Evolutionary conservation across 1,139 yeast species (phyloP), one percentile per base, ranked within the genome.

Genomic region (Starmera stellimalicola): DNA sequence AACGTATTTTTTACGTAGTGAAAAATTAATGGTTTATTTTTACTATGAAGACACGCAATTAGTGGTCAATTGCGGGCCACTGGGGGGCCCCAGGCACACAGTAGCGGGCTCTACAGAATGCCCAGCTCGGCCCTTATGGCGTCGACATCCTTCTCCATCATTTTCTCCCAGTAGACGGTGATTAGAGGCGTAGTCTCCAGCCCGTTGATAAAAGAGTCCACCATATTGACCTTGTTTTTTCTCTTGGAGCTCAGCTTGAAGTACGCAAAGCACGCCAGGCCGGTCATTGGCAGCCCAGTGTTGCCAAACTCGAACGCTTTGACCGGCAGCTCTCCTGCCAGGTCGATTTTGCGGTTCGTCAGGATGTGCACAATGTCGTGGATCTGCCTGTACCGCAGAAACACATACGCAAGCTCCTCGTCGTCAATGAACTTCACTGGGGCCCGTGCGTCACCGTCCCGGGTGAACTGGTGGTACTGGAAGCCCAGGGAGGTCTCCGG

Each of bases 311-410:
- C 99, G 47, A 93, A 76, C 18, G 88, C 82, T 57, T 91, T 91
- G 18, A 91, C 82, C 1, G 95, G 85, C 33, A 91, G 81, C 53
- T 91, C 99, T 14, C 98, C 99, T 51, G 91, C 98, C 45, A 93
- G 75, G 27, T 83, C 79, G 29, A 88, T 83, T 0, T 97, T 97
- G 34, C 85, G 66, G 7, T 94, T 93, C 0, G 94, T 81, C 26
- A 91, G 68, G 2, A 97, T 85, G 55, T 91, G 99, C 52, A 87
- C 91, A 50, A 91, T 91, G 55, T 91, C 99, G 50, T 91, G 99
- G 52, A 96, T 88, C 53, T 91, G 97, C 34, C 99, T 72, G 56
- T 91, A 91, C 43, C 98, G 63, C 54, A 87, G 94, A 65, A 77
- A 85, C 14, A 91, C 81, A 51, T 81, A 91, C 1, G 96, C 96